Base-by-base conservation (phyloP, 225 moss, liverwort and hornwort species). In the Ulota crispa region DNA sequence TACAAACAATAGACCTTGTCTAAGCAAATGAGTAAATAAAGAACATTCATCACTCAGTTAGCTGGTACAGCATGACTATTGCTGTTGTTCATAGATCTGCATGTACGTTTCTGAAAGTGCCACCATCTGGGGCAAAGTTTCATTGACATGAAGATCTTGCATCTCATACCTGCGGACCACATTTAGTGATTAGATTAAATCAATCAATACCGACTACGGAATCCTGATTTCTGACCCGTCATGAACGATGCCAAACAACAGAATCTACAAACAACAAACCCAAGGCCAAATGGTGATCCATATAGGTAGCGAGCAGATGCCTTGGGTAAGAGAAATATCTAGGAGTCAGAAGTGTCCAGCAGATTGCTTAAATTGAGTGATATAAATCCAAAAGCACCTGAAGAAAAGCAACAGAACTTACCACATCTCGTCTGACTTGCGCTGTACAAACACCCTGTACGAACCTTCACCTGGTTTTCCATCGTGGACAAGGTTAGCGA, bases 11-110 rank as follows among this genome's bases (percentile, higher is more conserved):
- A 21, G 14, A 70, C 55, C 28, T 21, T 16, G 65, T 30, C 37
- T 56, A 60, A 0, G 59, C 37, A 42, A 71, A 56, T 50, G 8
- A 71, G 47, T 75, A 30, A 64, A n/a, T 23, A 27, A 15, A 59
- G 23, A 16, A 64, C 50, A 28, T 37, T 42, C 71, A 16, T 59
- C 32, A 61, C 31, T 64, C 62, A 64, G 23, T 63, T 42, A 4
- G 37, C 45, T 85, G 60, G 81, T 52, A 66, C 54, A 59, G 31
- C 41, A 72, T 19, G 64, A 30, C 73, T 90, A 89, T 76, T 75
- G 79, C 69, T 98, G 98, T 74, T 95, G 95, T 84, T 98, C 98
- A 82, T 98, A 98, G 28, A 98, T 95, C 86, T 98, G 98, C 98
- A 95, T 95, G 79, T 98, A 98, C 31, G 98, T 86, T 85, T 98